phyloP scores from a whole-genome alignment of 805 yeast genomes.

The Torulaspora delbrueckii region DNA sequence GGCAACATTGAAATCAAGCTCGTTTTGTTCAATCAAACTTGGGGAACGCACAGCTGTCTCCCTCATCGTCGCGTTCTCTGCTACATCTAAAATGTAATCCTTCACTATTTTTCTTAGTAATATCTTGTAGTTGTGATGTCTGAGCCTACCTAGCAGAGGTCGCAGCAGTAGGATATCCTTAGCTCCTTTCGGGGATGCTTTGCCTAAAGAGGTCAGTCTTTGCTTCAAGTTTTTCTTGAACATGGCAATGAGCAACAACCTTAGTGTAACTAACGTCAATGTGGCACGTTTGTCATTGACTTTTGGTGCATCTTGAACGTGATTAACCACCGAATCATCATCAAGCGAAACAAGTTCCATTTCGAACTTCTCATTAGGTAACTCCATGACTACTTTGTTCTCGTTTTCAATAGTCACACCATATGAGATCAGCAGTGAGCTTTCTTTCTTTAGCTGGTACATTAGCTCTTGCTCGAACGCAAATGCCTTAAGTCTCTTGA shows the following conservation, averaged over 20 bases:
- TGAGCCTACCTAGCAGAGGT: slow-evolving; percentile 32
- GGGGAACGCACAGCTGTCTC: slow-evolving; percentile 1
- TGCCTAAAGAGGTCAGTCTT: slow-evolving; percentile 20
- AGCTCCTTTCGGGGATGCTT: slow-evolving; percentile 8
- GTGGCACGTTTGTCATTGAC: slow-evolving; percentile 38
- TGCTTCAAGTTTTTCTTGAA: slow-evolving; percentile 37
- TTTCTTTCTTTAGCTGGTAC: slow-evolving; percentile 71
- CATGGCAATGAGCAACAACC: slow-evolving; percentile 36
- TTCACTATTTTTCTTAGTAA: slow-evolving; percentile 28
- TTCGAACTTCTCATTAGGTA: slow-evolving; percentile 63
- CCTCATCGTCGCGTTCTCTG: slow-evolving; percentile 15
- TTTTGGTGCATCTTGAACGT: slow-evolving; percentile 42
- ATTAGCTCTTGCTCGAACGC: slow-evolving; percentile 88
- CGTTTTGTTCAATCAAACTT: neutral
- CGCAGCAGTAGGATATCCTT: slow-evolving; percentile 27
- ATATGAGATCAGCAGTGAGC: slow-evolving; percentile 59
- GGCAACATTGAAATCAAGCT: slow-evolving; percentile 21
- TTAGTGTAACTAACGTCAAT: slow-evolving; percentile 31
- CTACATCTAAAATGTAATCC: slow-evolving; percentile 23
- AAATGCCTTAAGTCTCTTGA: slow-evolving; percentile 63
- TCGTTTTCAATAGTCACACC: slow-evolving; percentile 61
- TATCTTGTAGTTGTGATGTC: slow-evolving; percentile 31
- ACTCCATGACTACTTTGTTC: slow-evolving; percentile 59
- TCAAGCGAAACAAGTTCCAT: slow-evolving; percentile 54
- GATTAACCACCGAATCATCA: slow-evolving; percentile 34